Base-by-base conservation (phyloP, 2,329 filamentous ascomycete species). In the Hawksworthiomyces lignivorus region DNA sequence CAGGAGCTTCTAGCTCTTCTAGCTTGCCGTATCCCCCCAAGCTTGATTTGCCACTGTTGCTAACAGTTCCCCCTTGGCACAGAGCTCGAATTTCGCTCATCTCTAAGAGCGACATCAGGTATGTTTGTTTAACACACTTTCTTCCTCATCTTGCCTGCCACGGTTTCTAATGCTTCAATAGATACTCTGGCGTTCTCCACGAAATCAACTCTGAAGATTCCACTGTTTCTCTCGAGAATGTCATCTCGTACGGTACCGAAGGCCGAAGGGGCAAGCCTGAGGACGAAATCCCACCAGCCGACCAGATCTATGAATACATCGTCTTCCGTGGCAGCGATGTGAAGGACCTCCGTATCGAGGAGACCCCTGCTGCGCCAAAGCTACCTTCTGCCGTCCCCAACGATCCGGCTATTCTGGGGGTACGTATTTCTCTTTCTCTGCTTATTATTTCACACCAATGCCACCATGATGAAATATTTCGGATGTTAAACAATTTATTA, bases 251-350 rank as follows among this genome's bases (percentile, higher is more conserved):
- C 59, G 92, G 92, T 54, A 96, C 92, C 22, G 92, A 98, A 69
- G 89, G 88, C 43, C 86, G 92, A 51, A 83, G 82, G 58, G 78
- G 74, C 52, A 80, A 82, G 53, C 82, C 83, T 15, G 77, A 82
- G 15, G 85, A 94, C 50, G 89, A 95, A 65, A 84, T 95, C 45
- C 68, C 84, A 28, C 77, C 87, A 4, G 90, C 87, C 26, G 82
- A 92, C 48, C 86, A 86, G 60, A 77, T 95, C 57, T 98, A 96
- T 70, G 92, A 97, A 62, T 97, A 96, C 69, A 97, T 98, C 58
- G 88, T 98, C 51, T 98, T 98, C 65, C 84, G 90, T 47, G 92
- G 92, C 54, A 96, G 87, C 63, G 92, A 98, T 70, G 92, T 98
- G 59, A 98, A 98, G 68, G 92, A 98, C 63, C 74, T 98, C 56